phyloP scores from a whole-genome alignment of 2,329 filamentous ascomycete species.

The Diaporthe sp. region DNA sequence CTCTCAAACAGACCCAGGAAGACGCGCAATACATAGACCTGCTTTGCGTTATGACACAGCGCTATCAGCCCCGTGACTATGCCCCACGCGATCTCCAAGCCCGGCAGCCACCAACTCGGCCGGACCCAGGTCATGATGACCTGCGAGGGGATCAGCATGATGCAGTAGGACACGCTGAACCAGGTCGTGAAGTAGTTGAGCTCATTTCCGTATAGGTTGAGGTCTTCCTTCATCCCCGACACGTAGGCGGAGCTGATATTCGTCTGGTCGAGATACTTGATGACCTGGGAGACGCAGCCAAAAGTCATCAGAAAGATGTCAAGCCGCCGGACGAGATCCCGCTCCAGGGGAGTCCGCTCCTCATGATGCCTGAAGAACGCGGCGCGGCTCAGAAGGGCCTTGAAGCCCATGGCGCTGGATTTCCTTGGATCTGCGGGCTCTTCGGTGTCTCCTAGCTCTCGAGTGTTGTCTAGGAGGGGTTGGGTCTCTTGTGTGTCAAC shows the following conservation, averaged over 20 bases:
- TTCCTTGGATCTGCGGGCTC: not conserved
- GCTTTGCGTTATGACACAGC: conserved; percentile 47
- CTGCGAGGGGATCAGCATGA: conserved; percentile 52
- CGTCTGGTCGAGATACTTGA: conserved; percentile 50
- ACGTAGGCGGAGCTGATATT: conserved; percentile 55
- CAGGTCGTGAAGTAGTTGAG: conserved; percentile 48
- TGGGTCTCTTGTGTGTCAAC: conserved; percentile 20
- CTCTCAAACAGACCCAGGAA: conserved; percentile 55
- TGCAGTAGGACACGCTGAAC: conserved; percentile 51
- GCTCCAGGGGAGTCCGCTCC: conserved; percentile 47
- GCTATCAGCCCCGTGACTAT: conserved; percentile 50
- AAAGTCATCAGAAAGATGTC: conserved; percentile 53
- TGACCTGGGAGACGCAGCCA: conserved; percentile 51
- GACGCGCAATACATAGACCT: conserved; percentile 55
- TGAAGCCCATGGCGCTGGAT: conserved; percentile 25
- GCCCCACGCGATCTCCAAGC: conserved; percentile 51
- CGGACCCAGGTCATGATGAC: conserved; percentile 52
- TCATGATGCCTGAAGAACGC: conserved; percentile 33
- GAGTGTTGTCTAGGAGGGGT: conserved; percentile 3
- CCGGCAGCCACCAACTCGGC: conserved; percentile 51
- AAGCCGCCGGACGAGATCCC: conserved; percentile 48
- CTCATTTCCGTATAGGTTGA: conserved; percentile 47
- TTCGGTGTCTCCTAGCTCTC: not conserved
- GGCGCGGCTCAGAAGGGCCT: conserved; percentile 15
- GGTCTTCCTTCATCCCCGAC: conserved; percentile 54